These are phyloP conservation scores for Zasmidium citrigriseum DNA, from an alignment of 2,329 filamentous ascomycete genomes.

Conservation along the genomic window DNA sequence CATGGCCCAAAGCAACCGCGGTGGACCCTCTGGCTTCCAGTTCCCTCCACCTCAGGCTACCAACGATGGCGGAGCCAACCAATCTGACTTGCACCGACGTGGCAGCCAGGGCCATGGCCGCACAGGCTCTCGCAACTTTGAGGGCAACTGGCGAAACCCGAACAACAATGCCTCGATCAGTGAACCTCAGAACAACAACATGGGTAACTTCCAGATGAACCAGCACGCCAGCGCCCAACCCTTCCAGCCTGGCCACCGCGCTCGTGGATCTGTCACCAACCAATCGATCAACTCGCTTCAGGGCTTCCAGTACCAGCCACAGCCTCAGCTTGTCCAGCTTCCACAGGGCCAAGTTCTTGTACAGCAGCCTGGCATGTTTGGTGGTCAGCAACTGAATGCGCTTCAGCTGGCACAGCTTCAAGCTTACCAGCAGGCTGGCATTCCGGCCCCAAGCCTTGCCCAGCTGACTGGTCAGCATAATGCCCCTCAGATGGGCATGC, in stretches of 20 bases:
- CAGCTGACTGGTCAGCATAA: conserved; percentile 47
- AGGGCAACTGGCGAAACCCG: conserved; percentile 95
- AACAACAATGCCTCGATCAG: conserved; percentile 50
- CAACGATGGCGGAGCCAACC: conserved; percentile 52
- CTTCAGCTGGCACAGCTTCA: conserved; percentile 89
- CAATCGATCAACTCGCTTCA: conserved; percentile 78
- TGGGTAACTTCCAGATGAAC: conserved; percentile 68
- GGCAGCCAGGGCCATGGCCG: conserved; percentile 79
- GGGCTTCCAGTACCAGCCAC: conserved; percentile 80
- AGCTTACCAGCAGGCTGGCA: conserved; percentile 84
- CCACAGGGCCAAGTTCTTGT: conserved; percentile 81
- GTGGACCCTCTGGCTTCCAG: conserved; percentile 69
- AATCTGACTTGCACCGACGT: conserved; percentile 70
- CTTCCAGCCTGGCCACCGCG: conserved; percentile 91
- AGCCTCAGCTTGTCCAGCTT: conserved; percentile 84
- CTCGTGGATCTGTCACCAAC: conserved; percentile 80
- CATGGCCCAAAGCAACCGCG: conserved; percentile 57
- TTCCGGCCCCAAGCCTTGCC: conserved; percentile 53
- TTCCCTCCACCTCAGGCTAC: conserved; percentile 56
- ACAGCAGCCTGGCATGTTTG: conserved; percentile 76
- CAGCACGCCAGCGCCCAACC: conserved; percentile 69
- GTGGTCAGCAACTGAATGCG: conserved; percentile 81
- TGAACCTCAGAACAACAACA: conserved; percentile 48
- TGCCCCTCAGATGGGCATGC: conserved; percentile 43
- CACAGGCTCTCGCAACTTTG: conserved; percentile 88